These are phyloP conservation scores for Physcomitrium patens DNA, from an alignment of 225 moss, liverwort and hornwort species.

Conservation along the genomic window DNA sequence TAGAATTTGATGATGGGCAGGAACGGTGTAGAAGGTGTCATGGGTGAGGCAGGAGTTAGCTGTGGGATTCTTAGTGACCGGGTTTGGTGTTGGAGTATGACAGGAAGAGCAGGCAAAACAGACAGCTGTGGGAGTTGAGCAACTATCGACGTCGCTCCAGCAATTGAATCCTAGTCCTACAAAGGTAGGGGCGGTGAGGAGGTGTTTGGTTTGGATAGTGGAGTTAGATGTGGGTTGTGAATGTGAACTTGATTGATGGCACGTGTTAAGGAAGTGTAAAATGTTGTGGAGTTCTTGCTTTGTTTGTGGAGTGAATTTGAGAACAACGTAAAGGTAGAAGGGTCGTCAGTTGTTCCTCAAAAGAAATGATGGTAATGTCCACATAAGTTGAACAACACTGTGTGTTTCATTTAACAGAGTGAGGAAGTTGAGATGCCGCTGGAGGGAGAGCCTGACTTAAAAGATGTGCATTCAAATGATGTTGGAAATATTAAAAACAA, in stretches of 20 bases:
- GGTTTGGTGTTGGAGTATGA: slow-evolving; percentile 8
- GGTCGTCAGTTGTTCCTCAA: too few relatives aligned
- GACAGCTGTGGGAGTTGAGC: slow-evolving; percentile 69
- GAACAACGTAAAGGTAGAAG: too few relatives aligned
- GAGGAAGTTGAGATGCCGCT: slow-evolving; percentile 17
- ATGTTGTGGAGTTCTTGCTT: slow-evolving; percentile 12
- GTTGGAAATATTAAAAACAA: slow-evolving; percentile 22
- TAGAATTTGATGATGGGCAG: neutral
- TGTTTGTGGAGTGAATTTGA: neutral
- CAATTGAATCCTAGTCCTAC: slow-evolving; percentile 58
- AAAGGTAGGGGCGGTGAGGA: slow-evolving; percentile 31
- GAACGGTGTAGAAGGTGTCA: slow-evolving; percentile 1
- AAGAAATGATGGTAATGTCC: neutral
- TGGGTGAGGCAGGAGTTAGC: neutral
- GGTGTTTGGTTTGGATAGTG: neutral
- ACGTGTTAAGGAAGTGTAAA: neutral
- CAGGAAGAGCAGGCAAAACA: slow-evolving; percentile 77
- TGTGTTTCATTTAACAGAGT: slow-evolving; percentile 32
- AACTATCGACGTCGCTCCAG: slow-evolving; percentile 65
- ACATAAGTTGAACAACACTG: slow-evolving; percentile 13
- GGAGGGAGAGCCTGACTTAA: slow-evolving; percentile 20
- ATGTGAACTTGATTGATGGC: neutral
- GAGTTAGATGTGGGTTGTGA: too few relatives aligned
- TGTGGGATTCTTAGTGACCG: neutral
- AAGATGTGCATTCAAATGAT: slow-evolving; percentile 16